phyloP scores from a whole-genome alignment of 805 yeast species.

The Candida tammaniensis region DNA sequence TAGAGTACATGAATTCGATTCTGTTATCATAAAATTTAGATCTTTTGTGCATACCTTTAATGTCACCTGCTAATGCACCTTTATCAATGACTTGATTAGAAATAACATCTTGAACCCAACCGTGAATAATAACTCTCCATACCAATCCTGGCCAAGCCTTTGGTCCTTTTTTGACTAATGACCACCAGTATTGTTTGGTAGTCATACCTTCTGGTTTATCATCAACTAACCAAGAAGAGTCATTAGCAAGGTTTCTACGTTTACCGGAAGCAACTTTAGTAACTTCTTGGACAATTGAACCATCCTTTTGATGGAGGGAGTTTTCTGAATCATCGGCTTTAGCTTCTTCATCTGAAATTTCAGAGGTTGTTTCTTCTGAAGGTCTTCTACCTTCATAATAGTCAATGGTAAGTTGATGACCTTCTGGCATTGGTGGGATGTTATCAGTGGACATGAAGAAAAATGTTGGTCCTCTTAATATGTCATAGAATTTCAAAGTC shows the following conservation, averaged over 20 bases:
- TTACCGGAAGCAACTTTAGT: conserved; percentile 6
- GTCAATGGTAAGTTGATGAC: conserved; percentile 54
- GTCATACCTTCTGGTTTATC: conserved; percentile 16
- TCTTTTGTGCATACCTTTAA: conserved; percentile 49
- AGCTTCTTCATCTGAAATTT: conserved; percentile 10
- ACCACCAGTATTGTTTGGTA: conserved; percentile 40
- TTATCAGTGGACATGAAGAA: conserved; percentile 53
- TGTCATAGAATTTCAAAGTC: conserved; percentile 58
- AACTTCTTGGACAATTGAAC: conserved; percentile 6
- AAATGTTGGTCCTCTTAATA: conserved; percentile 54
- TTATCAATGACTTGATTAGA: conserved; percentile 37
- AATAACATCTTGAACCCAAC: conserved; percentile 65
- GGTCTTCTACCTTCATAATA: conserved; percentile 62
- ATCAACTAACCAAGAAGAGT: conserved; percentile 5
- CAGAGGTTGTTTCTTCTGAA: conserved; percentile 16
- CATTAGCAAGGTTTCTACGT: no score
- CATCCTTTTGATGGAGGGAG: conserved; percentile 10
- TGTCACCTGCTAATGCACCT: conserved; percentile 44
- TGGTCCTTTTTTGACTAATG: conserved; percentile 45
- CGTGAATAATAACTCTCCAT: conserved; percentile 53
- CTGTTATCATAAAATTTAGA: conserved; percentile 71
- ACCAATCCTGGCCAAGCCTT: conserved; percentile 50
- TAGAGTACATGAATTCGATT: conserved; percentile 64
- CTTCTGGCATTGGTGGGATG: conserved; percentile 68
- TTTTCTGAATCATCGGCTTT: conserved; percentile 8